A percentile compares a stretch with the other conserved stretches of the same genome.
Evolutionary conservation across 2,329 filamentous ascomycete species (phyloP).

Genomic region (Eurotiales sp.): DNA sequence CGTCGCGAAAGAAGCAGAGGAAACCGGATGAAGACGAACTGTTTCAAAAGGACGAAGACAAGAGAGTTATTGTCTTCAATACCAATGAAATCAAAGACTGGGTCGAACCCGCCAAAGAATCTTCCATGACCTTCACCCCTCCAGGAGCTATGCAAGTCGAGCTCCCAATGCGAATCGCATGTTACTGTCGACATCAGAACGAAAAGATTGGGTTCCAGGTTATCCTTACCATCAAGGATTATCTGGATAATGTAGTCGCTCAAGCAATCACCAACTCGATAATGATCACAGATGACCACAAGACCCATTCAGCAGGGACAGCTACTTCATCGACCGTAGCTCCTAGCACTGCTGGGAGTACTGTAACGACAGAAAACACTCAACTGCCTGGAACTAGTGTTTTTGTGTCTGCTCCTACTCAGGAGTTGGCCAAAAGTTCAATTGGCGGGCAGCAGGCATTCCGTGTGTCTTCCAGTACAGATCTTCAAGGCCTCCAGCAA

Average conservation of each 20-base stretch:
- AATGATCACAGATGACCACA: conserved; percentile 97
- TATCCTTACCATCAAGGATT: conserved; percentile 91
- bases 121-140: conserved; percentile 37
- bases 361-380: conserved; percentile 34
- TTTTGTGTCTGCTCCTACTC: conserved; percentile 35
- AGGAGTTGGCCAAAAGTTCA: conserved; percentile 29
- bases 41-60: conserved; percentile 75
- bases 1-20: conserved; percentile 87
- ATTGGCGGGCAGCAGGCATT: conserved; percentile 43
- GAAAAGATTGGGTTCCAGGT: conserved; percentile 91
- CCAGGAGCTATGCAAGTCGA: conserved; percentile 71
- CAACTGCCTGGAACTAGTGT: conserved; percentile 42
- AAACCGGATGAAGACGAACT: conserved; percentile 88
- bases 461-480: conserved; percentile 58
- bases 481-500: conserved; percentile 58
- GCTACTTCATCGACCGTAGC: conserved; percentile 31
- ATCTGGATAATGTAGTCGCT: conserved; percentile 68
- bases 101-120: conserved; percentile 59
- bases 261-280: conserved; percentile 85
- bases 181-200: conserved; percentile 91
- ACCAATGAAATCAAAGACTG: conserved; percentile 83
- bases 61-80: conserved; percentile 86
- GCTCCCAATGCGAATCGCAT: conserved; percentile 91
- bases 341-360: conserved; percentile 31
- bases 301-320: conserved; percentile 63